phyloP scores from a whole-genome alignment of 768 basidiomycete genomes.

The Hortiboletus flavorubellus region DNA sequence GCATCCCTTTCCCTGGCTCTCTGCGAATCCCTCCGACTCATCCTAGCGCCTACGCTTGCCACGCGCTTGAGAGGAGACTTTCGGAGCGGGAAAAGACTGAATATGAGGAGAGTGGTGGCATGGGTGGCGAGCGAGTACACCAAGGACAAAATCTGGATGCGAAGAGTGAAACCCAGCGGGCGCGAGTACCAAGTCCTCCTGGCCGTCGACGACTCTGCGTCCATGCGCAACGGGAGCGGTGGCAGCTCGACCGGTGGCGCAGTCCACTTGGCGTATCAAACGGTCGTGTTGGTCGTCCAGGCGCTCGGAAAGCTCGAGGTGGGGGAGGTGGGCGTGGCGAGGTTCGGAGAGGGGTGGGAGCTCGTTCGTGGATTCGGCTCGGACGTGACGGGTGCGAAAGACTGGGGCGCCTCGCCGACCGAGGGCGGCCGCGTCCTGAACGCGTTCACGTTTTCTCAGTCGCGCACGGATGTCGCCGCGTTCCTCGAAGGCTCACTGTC shows the following conservation, averaged over 20 bases:
- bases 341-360: constrained; percentile 87
- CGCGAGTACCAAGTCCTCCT: constrained; percentile 95
- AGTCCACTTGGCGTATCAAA: constrained; percentile 91
- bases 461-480: constrained; percentile 80
- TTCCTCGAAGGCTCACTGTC: constrained; percentile 77
- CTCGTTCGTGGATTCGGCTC: constrained; percentile 87
- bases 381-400: constrained; percentile 71
- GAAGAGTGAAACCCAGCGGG: constrained; percentile 88
- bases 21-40: constrained; percentile 95
- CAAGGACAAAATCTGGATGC: constrained; percentile 98
- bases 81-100: constrained; percentile 93
- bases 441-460: constrained; percentile 87
- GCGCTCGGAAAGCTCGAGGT: constrained; percentile 90
- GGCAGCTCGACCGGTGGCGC: constrained; percentile 13
- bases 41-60: constrained; percentile 91
- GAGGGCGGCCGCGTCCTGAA: constrained; percentile 53
- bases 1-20: constrained; percentile 87
- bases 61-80: constrained; percentile 96
- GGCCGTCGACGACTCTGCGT: constrained; percentile 93
- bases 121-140: constrained; percentile 99
- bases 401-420: constrained; percentile 27
- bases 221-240: constrained; percentile 54
- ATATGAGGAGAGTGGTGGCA: constrained; percentile 98
- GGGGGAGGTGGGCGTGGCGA: constrained; percentile 89
- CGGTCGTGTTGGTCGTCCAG: constrained; percentile 86